Evolutionary conservation across 441 rosid genomes (phyloP), one percentile per base, ranked within the genome.

Genomic region (Erodium texanum): DNA sequence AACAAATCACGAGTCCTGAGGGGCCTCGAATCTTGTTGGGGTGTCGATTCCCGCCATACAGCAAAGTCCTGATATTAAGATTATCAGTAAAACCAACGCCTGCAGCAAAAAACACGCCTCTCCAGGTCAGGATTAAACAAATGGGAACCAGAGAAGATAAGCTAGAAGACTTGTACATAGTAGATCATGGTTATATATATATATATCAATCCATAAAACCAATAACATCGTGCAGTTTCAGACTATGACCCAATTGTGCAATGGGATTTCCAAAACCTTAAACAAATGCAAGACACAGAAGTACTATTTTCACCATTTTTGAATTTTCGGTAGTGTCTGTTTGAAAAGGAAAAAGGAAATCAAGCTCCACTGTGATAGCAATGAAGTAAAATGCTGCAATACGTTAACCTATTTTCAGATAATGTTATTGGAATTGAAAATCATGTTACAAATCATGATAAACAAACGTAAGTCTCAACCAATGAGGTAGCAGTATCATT

Each of bases 21-120:
- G 93, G 9, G 86, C 79, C 88, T 93, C 95, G 72, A 93, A 93
- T 83, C 95, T 83, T 18, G 93, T 76, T 9, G 97, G 97, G 1
- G 97, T 87, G 73, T 91, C 97, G 62, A 93, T 93, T 79, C 96
- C 96, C 86, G 85, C 85, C 99, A 93, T 93, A 77, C 96, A 91
- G 80, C 97, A 85, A 66, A 93, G 95, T 67, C 97, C 97, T 34
- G 93, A 85, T 77, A 93, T 81, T 74, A 93, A 84, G 74, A 93
- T 93, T 66, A 91, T 68, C 67, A 93, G 97, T 76, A 93, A 80
- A 65, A 89, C 93, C 75, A 89, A 77, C 65, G 89, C 97, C 99
- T 93, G 92, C 50, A 79, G 15, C 65, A 67, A 45, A 45, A 14
- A 71, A 62, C 73, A 81, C 24, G 14, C 52, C 52, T 45, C 16